These are phyloP conservation scores for Apostasia ramifera DNA, from an alignment of 106 monocot genomes.

Conservation along the genomic window DNA sequence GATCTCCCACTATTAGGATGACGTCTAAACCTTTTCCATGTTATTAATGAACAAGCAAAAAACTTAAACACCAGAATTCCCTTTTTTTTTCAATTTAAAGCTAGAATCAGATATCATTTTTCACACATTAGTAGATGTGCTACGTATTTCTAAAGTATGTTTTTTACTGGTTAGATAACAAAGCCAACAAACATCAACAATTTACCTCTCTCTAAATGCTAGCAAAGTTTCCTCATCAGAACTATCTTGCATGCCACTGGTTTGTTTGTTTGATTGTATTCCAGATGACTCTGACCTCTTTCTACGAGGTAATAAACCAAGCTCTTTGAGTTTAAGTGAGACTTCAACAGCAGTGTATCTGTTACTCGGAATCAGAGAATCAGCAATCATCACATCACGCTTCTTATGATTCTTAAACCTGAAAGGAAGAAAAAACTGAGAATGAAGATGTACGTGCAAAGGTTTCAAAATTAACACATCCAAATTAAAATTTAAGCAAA, in stretches of 20 bases:
- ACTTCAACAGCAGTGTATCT: slow-evolving; percentile 45
- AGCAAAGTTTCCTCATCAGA: slow-evolving; percentile 41
- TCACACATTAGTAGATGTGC: no score
- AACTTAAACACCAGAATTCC: no score
- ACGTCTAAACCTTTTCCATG: no score
- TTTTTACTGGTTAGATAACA: no score
- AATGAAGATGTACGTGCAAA: not conserved
- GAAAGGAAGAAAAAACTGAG: slow-evolving; percentile 1
- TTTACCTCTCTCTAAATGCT: slow-evolving; percentile 27
- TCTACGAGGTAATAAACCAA: slow-evolving; percentile 36
- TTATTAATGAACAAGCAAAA: no score
- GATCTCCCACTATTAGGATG: no score
- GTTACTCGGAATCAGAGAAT: slow-evolving; percentile 30
- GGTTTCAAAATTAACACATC: not conserved
- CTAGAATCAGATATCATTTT: no score
- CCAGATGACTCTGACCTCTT: slow-evolving; percentile 9
- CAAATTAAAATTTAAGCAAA: no score
- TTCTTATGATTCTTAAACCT: slow-evolving; percentile 57
- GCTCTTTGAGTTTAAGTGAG: slow-evolving; percentile 55
- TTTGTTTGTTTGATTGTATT: slow-evolving; percentile 8
- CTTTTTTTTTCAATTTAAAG: no score
- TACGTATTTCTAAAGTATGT: no score
- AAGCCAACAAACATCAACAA: not conserved
- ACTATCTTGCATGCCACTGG: slow-evolving; percentile 5
- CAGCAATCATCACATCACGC: slow-evolving; percentile 66